Evolutionary conservation across 192 early-diverging fungal species (phyloP).

Genomic region (Radiomyces spectabilis): DNA sequence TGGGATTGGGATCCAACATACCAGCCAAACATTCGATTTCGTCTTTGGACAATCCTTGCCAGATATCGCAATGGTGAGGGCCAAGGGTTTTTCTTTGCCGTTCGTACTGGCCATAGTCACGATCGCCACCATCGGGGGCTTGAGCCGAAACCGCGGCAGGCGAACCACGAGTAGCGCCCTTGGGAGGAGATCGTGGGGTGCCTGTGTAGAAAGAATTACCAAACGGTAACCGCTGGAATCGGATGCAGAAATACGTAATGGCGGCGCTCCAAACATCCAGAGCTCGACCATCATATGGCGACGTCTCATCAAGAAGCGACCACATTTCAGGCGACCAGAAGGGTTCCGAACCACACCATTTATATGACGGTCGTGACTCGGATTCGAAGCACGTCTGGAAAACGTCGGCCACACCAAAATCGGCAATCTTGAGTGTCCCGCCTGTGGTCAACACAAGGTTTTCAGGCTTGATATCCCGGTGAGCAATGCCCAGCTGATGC

Average conservation of each 20-base stretch:
- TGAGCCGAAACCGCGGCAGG: conserved; percentile 63
- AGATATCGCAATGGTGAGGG: conserved; percentile 39
- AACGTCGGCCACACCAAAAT: conserved; percentile 95
- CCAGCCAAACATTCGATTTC: conserved; percentile 66
- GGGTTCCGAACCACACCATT: conserved; percentile 86
- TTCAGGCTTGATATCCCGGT: conserved; percentile 79
- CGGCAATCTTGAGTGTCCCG: conserved; percentile 90
- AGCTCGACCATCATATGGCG: conserved; percentile 83
- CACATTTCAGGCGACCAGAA: conserved; percentile 96
- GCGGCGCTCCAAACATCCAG: conserved; percentile 95
- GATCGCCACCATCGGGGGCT: conserved; percentile 50
- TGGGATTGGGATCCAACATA: conserved; percentile 76
- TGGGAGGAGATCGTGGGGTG: background rate
- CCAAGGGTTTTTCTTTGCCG: conserved; percentile 29
- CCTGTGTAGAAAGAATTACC: conserved; percentile 2
- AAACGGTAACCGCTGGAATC: conserved; percentile 46
- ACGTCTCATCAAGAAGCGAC: conserved; percentile 40
- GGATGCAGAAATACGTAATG: conserved; percentile 84
- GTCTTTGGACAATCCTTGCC: conserved; percentile 62
- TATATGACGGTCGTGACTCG: conserved; percentile 63
- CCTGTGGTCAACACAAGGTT: conserved; percentile 84
- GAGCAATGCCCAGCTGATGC: conserved; percentile 93
- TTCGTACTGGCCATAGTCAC: conserved; percentile 47
- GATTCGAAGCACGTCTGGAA: conserved; percentile 55
- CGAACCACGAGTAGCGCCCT: background rate